phyloP scores from a whole-genome alignment of 768 basidiomycete species.

The Ramaria sp. region DNA sequence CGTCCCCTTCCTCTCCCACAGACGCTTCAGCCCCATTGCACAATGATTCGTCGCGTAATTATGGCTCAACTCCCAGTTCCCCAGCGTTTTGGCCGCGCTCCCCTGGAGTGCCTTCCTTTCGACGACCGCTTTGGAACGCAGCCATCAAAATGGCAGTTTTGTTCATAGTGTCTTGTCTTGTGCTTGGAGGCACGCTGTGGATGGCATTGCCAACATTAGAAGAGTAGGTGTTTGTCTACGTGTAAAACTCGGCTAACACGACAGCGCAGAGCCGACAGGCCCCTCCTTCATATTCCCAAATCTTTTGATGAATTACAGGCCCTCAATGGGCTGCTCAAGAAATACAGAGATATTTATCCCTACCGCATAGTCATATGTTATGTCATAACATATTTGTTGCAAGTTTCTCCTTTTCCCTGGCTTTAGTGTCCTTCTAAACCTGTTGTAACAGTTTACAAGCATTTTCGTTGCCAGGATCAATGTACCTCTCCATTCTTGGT shows the following conservation, averaged over 20 bases:
- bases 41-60: background rate
- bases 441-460: conserved; percentile 65
- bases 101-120: conserved; percentile 24
- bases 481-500: conserved; percentile 95
- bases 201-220: conserved; percentile 71
- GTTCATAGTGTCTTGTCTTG: conserved; percentile 54
- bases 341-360: conserved; percentile 85
- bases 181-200: conserved; percentile 74
- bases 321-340: conserved; percentile 78
- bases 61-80: background rate
- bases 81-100: background rate
- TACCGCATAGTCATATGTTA: conserved; percentile 80
- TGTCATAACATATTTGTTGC: conserved; percentile 89
- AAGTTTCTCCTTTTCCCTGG: conserved; percentile 24
- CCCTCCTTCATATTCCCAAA: conserved; percentile 70
- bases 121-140: conserved; percentile 64
- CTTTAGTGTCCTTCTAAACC: background rate
- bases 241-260: conserved; percentile 11
- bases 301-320: conserved; percentile 81
- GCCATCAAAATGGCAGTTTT: conserved; percentile 76
- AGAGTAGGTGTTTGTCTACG: conserved; percentile 39
- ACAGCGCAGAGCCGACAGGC: conserved; percentile 55
- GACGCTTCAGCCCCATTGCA: background rate
- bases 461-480: conserved; percentile 92
- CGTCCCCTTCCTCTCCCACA: conserved; percentile 7